A percentile compares a stretch with the other conserved stretches of the same genome.
These are phyloP conservation scores for Saccharomyces hybrid DNA, from an alignment of 1,139 yeast species.

Conservation along the genomic window DNA sequence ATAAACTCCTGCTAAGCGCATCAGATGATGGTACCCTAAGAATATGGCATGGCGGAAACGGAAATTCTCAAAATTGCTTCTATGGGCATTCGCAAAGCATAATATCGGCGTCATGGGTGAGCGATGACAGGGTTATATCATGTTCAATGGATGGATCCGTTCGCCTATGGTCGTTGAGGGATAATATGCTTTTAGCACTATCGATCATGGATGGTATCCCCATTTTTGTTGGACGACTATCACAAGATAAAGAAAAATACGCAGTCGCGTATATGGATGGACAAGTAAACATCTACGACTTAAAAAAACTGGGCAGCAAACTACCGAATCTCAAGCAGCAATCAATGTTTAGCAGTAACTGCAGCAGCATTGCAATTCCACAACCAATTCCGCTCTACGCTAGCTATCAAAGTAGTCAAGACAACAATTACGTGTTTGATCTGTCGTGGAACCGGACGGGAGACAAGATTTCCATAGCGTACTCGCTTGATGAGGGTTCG, in stretches of 20 bases:
- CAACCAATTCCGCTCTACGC: conserved; percentile 1
- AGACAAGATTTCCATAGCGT: conserved; percentile 11
- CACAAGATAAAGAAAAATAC: conserved; percentile 42
- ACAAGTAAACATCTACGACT: conserved; percentile 31
- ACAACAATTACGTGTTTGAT: conserved; percentile 12
- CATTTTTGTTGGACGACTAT: conserved; percentile 46
- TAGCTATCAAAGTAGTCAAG: conserved; percentile 1
- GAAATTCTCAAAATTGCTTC: conserved; percentile 40
- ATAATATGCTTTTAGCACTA: conserved; percentile 37
- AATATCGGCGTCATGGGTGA: conserved; percentile 49
- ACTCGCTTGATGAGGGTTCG: conserved; percentile 11
- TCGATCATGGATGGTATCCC: conserved; percentile 43
- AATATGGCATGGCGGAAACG: conserved; percentile 62
- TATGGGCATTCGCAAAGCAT: conserved; percentile 52
- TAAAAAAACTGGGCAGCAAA: conserved; percentile 42
- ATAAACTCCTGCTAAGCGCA: conserved; percentile 58
- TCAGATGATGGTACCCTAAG: conserved; percentile 70
- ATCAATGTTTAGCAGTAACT: not conserved
- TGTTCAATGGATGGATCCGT: conserved; percentile 66
- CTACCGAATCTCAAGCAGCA: conserved; percentile 8
- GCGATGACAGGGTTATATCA: conserved; percentile 34
- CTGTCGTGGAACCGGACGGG: conserved; percentile 13
- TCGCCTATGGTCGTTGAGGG: conserved; percentile 56
- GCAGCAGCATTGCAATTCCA: not conserved
- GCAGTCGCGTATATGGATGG: conserved; percentile 63